phyloP scores from a whole-genome alignment of 345 rosid genomes.

The Zanthoxylum bungeanum region DNA sequence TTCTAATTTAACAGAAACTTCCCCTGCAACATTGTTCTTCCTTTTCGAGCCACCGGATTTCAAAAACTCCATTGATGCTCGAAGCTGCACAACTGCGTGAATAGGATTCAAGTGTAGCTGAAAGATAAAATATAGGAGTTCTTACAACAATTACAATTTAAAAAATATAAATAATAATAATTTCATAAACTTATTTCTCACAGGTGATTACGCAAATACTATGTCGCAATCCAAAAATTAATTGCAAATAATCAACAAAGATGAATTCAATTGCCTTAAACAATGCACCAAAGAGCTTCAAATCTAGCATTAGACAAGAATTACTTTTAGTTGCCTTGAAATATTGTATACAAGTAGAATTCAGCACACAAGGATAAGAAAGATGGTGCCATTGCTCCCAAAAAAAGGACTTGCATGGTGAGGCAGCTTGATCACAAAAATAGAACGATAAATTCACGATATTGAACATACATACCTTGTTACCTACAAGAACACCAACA shows the following conservation, averaged over 20 bases:
- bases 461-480: conserved; percentile 51
- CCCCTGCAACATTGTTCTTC: conserved; percentile 37
- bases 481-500: conserved; percentile 69
- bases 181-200: not conserved
- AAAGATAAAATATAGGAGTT: conserved; percentile 29
- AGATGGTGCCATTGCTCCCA: not conserved
- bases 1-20: conserved; percentile 34
- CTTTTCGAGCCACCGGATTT: conserved; percentile 33
- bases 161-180: not conserved
- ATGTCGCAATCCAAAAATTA: not conserved
- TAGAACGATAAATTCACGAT: not conserved
- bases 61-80: conserved; percentile 57
- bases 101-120: conserved; percentile 88
- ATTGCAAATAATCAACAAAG: not conserved
- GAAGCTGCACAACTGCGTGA: conserved; percentile 82
- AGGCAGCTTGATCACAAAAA: not conserved
- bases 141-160: not conserved
- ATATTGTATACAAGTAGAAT: not conserved
- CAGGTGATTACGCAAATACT: not conserved
- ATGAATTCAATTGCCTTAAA: not conserved
- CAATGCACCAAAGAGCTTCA: not conserved
- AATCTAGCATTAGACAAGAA: not conserved
- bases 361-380: not conserved
- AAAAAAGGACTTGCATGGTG: not conserved
- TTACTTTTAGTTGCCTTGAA: not conserved